Conservation (phyloP, 83 land plant species). For the Thuja plicata region DNA sequence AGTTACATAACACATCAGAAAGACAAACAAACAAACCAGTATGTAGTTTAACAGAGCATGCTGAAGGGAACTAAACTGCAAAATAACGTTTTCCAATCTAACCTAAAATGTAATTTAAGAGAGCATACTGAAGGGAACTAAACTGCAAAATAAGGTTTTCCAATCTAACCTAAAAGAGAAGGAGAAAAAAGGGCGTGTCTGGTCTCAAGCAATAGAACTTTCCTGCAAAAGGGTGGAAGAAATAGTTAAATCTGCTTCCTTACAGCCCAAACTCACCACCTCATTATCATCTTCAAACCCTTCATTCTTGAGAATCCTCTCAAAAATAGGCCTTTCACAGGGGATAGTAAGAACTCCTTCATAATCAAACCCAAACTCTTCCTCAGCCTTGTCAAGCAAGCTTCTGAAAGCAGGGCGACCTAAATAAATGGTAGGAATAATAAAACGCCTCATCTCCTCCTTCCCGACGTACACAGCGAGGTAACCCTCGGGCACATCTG, state of each 20-base stretch:
- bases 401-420: slow-evolving; percentile 37
- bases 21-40: too few species aligned
- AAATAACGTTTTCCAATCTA: too few species aligned
- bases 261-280: not conserved
- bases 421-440: slow-evolving; percentile 48
- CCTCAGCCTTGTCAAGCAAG: slow-evolving; percentile 49
- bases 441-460: slow-evolving; percentile 40
- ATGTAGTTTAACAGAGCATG: not conserved
- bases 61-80: too few species aligned
- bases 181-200: too few species aligned
- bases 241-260: not conserved
- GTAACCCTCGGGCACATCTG: slow-evolving; percentile 36
- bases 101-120: too few species aligned
- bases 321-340: slow-evolving; percentile 40
- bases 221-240: not conserved
- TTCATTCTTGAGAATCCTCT: slow-evolving; percentile 43
- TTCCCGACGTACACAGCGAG: slow-evolving; percentile 47
- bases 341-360: slow-evolving; percentile 53
- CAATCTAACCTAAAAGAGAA: too few species aligned
- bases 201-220: not conserved
- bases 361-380: slow-evolving; percentile 60
- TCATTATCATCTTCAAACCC: slow-evolving; percentile 9
- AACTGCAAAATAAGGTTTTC: too few species aligned
- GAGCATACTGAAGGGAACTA: not conserved
- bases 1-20: too few species aligned